Conservation (phyloP, 2,329 filamentous ascomycete genomes). For the Talaromyces verruculosus region DNA sequence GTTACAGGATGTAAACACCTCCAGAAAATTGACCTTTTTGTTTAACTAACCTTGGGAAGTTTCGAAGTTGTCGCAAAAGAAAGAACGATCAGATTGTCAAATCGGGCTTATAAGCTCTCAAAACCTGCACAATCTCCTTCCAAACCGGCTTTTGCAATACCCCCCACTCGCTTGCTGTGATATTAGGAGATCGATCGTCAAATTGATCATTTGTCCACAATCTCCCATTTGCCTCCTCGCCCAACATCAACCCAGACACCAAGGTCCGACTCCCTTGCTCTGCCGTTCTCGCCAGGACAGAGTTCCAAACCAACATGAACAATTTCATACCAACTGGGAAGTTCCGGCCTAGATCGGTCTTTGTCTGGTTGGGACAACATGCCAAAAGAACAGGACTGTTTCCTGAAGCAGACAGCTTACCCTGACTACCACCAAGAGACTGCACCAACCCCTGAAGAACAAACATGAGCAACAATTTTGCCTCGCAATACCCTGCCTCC, state of each 20-base stretch:
- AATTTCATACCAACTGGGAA: neutral
- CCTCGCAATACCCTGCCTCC: constrained; percentile 11
- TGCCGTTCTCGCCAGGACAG: constrained; percentile 15
- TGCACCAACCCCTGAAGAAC: constrained; percentile 19
- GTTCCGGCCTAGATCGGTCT: constrained; percentile 15
- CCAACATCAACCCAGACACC: constrained; percentile 15
- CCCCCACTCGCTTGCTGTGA: constrained; percentile 15
- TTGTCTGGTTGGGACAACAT: constrained; percentile 18
- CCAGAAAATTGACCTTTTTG: neutral
- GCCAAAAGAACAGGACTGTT: constrained; percentile 11
- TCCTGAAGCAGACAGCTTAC: neutral
- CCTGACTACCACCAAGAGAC: constrained; percentile 17
- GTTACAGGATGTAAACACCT: neutral
- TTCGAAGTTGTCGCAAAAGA: neutral
- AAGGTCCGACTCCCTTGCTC: constrained; percentile 15
- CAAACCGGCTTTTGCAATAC: constrained; percentile 14
- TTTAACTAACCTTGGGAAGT: neutral
- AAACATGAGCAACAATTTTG: constrained; percentile 20
- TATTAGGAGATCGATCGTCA: constrained; percentile 15
- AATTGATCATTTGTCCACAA: constrained; percentile 19
- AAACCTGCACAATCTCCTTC: constrained; percentile 17
- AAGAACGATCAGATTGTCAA: neutral
- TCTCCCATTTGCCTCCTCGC: constrained; percentile 19
- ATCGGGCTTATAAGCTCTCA: constrained; percentile 9
- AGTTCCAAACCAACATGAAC: constrained; percentile 12